phyloP scores from a whole-genome alignment of 139 green algal species.

The Coelastrella sp. region DNA sequence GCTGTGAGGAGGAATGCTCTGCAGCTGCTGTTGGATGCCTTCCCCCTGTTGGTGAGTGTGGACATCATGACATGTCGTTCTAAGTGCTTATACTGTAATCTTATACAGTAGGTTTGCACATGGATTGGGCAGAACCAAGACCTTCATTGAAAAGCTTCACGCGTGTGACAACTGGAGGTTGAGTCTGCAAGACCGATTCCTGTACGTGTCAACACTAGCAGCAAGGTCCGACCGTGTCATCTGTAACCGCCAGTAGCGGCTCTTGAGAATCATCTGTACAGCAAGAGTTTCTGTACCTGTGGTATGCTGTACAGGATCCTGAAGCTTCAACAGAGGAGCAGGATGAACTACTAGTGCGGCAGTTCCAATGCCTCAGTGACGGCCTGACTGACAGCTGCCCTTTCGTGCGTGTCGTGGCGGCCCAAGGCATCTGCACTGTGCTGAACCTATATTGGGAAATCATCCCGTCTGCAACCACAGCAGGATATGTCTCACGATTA shows the following conservation, averaged over 20 bases:
- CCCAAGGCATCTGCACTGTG: slow-evolving; percentile 63
- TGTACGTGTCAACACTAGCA: neutral
- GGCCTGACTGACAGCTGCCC: slow-evolving; percentile 76
- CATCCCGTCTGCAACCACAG: slow-evolving; percentile 76
- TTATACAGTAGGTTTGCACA: neutral
- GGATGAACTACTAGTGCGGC: slow-evolving; percentile 73
- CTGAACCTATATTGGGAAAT: slow-evolving; percentile 90
- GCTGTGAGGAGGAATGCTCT: slow-evolving; percentile 83
- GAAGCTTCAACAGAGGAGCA: slow-evolving; percentile 67
- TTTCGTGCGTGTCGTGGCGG: slow-evolving; percentile 71
- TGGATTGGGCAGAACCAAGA: neutral
- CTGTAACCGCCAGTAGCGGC: too few species aligned
- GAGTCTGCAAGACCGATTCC: too few species aligned
- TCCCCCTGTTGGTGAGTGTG: slow-evolving; percentile 77
- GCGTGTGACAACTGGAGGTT: too few species aligned
- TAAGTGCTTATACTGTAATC: too few species aligned
- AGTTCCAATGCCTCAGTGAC: slow-evolving; percentile 65
- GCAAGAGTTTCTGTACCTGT: neutral
- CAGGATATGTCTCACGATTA: slow-evolving; percentile 69
- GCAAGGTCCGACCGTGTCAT: too few species aligned
- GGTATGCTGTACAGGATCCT: slow-evolving; percentile 61
- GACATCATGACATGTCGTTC: neutral
- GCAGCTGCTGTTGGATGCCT: slow-evolving; percentile 80
- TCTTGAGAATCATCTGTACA: too few species aligned
- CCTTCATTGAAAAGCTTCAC: too few species aligned